These are phyloP conservation scores for Zygotorulaspora florentina DNA, from an alignment of 805 yeast genomes.

Conservation along the genomic window DNA sequence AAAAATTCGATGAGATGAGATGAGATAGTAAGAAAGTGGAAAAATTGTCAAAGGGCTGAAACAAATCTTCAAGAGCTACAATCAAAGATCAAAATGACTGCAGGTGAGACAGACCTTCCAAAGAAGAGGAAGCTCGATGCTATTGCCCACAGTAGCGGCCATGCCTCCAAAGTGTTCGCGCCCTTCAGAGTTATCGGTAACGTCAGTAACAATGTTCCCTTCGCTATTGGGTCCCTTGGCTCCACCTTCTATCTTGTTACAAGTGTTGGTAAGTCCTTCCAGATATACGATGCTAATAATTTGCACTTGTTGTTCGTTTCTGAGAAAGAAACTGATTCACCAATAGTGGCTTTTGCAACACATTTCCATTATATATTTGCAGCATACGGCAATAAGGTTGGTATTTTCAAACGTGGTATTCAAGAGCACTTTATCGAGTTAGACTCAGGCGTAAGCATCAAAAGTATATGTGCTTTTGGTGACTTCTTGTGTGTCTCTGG, in stretches of 20 bases:
- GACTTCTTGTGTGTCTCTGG: constrained; percentile 64
- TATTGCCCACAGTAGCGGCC: not conserved
- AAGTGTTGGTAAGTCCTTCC: constrained; percentile 84
- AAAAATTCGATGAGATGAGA: constrained; percentile 11
- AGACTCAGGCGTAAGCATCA: constrained; percentile 39
- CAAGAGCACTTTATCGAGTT: constrained; percentile 40
- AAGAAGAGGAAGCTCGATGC: constrained; percentile 22
- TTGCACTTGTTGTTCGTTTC: constrained; percentile 83
- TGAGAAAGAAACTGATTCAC: constrained; percentile 64
- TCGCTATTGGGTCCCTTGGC: constrained; percentile 85
- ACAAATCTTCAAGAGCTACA: not conserved
- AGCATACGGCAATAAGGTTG: constrained; percentile 64
- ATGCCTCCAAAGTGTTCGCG: constrained; percentile 61
- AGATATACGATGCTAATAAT: constrained; percentile 87
- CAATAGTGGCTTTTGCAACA: constrained; percentile 68
- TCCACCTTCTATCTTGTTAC: constrained; percentile 83
- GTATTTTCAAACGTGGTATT: constrained; percentile 78
- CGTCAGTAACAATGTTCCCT: constrained; percentile 82
- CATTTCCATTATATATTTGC: constrained; percentile 84
- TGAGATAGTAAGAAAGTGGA: not conserved
- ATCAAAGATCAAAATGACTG: not conserved
- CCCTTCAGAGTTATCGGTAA: constrained; percentile 89
- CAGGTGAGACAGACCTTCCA: constrained; percentile 2
- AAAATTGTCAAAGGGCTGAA: not conserved
- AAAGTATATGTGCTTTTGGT: constrained; percentile 64